Conservation (phyloP, 2,329 filamentous ascomycete species). For the Ophiosphaerella narmari region DNA sequence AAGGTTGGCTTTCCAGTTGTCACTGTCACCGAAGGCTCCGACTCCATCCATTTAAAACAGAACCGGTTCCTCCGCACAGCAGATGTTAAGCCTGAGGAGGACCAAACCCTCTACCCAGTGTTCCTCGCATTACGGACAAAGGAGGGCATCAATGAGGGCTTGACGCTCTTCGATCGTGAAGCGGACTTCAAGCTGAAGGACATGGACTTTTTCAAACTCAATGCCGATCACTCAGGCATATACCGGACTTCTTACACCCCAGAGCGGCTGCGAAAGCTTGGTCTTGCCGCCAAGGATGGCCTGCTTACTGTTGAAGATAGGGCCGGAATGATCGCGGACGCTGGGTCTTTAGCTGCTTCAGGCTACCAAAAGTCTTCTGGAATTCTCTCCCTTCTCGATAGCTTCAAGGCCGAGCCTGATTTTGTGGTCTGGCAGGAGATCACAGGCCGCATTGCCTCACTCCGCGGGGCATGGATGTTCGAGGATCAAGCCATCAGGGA, state of each 20-base stretch:
- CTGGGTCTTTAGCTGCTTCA: conserved; percentile 83
- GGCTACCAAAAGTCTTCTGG: conserved; percentile 95
- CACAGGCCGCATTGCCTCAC: conserved; percentile 73
- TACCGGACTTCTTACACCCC: conserved; percentile 89
- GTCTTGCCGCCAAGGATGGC: conserved; percentile 79
- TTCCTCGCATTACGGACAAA: conserved; percentile 85
- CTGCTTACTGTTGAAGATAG: conserved; percentile 86
- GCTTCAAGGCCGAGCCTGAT: conserved; percentile 79
- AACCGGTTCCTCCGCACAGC: conserved; percentile 93
- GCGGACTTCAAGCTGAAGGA: conserved; percentile 76
- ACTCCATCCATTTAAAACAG: conserved; percentile 84
- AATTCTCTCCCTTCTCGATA: conserved; percentile 80
- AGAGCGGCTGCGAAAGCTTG: conserved; percentile 83
- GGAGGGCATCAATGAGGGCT: conserved; percentile 76
- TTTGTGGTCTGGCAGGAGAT: conserved; percentile 97
- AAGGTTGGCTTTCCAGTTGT: conserved; percentile 93
- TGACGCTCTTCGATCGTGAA: conserved; percentile 75
- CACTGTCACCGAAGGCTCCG: conserved; percentile 75
- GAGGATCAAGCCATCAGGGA: conserved; percentile 75
- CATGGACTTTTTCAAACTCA: conserved; percentile 93
- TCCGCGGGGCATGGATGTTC: conserved; percentile 86
- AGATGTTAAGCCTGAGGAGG: conserved; percentile 92
- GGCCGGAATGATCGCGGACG: conserved; percentile 89
- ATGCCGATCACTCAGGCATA: conserved; percentile 90
- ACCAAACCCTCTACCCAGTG: conserved; percentile 84